phyloP scores from a whole-genome alignment of 768 basidiomycete genomes.

The Phlebiopsis flavidoalba region DNA sequence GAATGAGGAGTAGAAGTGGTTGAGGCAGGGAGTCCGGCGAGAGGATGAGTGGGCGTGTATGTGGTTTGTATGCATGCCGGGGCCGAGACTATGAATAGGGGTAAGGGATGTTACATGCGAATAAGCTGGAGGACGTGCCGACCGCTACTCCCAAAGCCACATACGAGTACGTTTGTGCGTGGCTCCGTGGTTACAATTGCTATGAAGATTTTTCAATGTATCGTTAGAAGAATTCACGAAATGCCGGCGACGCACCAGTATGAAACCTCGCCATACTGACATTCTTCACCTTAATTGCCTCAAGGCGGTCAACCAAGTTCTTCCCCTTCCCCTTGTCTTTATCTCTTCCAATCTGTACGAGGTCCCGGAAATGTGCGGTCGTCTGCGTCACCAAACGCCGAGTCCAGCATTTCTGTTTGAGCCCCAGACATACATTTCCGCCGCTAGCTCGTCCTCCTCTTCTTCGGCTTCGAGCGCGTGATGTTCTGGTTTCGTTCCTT shows the following conservation, averaged over 20 bases:
- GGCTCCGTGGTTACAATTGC: conserved; percentile 69
- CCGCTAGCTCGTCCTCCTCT: background rate
- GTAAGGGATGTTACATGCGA: conserved; percentile 1
- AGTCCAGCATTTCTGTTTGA: conserved; percentile 79
- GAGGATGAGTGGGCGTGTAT: conserved; percentile 46
- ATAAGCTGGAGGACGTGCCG: conserved; percentile 43
- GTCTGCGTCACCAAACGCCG: conserved; percentile 74
- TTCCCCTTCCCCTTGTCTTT: conserved; percentile 1
- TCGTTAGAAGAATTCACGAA: background rate
- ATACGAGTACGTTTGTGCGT: conserved; percentile 71
- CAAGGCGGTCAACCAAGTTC: conserved; percentile 42
- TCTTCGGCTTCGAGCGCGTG: conserved; percentile 21
- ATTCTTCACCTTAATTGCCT: conserved; percentile 55
- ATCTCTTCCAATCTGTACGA: conserved; percentile 42
- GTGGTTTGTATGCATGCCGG: conserved; percentile 56
- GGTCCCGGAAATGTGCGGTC: conserved; percentile 80
- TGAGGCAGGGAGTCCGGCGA: conserved; percentile 33
- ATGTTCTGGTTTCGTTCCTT: conserved; percentile 54
- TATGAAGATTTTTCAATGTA: conserved; percentile 6
- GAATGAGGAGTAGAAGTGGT: background rate
- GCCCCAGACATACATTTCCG: conserved; percentile 87
- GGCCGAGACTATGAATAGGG: conserved; percentile 52
- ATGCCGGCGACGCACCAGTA: conserved; percentile 54
- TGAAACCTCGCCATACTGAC: conserved; percentile 86
- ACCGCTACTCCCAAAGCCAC: conserved; percentile 87